Evolutionary conservation across 1,284 basidiomycete species (phyloP), one percentile per base, ranked within the genome.

Genomic region (Fomes fomentarius): DNA sequence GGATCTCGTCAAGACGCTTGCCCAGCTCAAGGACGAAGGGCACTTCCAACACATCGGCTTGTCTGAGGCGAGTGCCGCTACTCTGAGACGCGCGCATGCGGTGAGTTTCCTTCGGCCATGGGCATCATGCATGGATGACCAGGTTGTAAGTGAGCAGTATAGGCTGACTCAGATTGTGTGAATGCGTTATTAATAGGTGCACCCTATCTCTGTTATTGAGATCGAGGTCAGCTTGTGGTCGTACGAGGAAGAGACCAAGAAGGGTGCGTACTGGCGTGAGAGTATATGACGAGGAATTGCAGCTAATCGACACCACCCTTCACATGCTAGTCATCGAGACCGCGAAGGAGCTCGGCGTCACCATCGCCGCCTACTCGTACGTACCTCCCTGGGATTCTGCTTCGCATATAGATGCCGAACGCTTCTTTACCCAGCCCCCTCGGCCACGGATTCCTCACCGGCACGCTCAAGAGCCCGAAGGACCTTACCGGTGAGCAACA

Each of bases 381-480:
- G 71, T 65, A n/a, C 6, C 7, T 7, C 47, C 11, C n/a, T n/a
- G n/a, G n/a, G n/a, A 4, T 4, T 19, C 39, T 31, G 15, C 37
- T 1, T 40, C 8, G 11, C n/a, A 7, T 7, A 15, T 8, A 4
- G n/a, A 15, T n/a, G 2, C 25, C 34, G 34, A 45, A 22, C 25
- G 10, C 17, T 8, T 5, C 15, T n/a, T 10, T 35, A 35, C 34
- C 34, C 44, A 74, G 74, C 5, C 84, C 83, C 0, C 74, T 85
- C n/a, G 82, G 82, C 1, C 70, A 75, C 22, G 85, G 85, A 2
- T 77, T 86, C 64, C 68, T 88, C 38, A 77, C 80, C 2, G 82
- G 83, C 2, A 65, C 67, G 25, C 76, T 79, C 67, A 78, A 76
- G 65, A 71, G 64, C 10, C 64, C 69, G 30, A 71, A 76, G 38